Percentiles rank a stretch among this genome's conserved stretches.
Conservation (phyloP, 2,329 filamentous ascomycete species). For the Nemania sp. region DNA sequence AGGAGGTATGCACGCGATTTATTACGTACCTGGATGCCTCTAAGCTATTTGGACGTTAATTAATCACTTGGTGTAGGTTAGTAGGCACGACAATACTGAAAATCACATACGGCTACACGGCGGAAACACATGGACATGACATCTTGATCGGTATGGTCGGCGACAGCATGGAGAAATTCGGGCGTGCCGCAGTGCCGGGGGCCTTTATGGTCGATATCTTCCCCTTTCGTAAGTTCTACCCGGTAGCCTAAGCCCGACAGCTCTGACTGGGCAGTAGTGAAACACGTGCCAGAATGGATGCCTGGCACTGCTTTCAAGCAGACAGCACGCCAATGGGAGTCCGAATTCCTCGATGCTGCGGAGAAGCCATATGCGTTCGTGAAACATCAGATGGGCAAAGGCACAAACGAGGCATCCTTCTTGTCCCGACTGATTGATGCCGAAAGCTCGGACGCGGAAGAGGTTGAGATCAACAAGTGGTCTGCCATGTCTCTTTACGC, state of each 20-base stretch:
- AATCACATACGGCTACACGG: slow-evolving; percentile 37
- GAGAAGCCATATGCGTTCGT: slow-evolving; percentile 15
- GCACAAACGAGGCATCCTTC: neutral
- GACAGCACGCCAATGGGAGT: slow-evolving; percentile 5
- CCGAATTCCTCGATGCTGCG: neutral
- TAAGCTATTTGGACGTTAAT: neutral
- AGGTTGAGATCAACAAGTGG: slow-evolving; percentile 29
- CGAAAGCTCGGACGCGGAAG: slow-evolving; percentile 18
- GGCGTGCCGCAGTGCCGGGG: slow-evolving; percentile 29
- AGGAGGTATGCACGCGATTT: neutral
- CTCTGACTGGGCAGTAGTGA: slow-evolving; percentile 3
- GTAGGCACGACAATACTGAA: slow-evolving; percentile 33
- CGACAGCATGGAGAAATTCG: slow-evolving; percentile 33
- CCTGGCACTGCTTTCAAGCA: slow-evolving; percentile 17
- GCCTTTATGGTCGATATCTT: slow-evolving; percentile 38
- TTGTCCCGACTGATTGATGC: slow-evolving; percentile 28
- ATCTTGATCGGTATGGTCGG: slow-evolving; percentile 31
- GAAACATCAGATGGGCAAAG: slow-evolving; percentile 7
- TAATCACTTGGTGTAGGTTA: neutral
- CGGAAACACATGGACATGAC: slow-evolving; percentile 30
- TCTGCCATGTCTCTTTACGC: slow-evolving; percentile 30
- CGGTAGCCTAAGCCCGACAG: neutral
- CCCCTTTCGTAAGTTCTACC: slow-evolving; percentile 19
- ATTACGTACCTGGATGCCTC: neutral
- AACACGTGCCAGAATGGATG: slow-evolving; percentile 19